Evolutionary conservation across 2,329 filamentous ascomycete genomes (phyloP).

Genomic region (Coniochaeta prunicola): DNA sequence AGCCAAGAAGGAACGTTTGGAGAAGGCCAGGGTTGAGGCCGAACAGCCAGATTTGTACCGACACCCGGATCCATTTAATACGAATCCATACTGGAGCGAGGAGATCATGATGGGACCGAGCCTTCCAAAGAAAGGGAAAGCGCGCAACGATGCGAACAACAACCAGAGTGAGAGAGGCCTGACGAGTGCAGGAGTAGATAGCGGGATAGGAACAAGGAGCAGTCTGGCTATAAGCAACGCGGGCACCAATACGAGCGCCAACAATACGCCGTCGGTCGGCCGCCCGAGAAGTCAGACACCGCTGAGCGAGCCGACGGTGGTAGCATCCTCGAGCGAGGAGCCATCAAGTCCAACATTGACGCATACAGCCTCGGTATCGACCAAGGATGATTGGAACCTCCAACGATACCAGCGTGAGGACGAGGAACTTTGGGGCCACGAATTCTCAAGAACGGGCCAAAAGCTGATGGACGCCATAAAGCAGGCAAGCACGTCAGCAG

Average conservation of each 20-base stretch:
- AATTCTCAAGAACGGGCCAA: constrained; percentile 45
- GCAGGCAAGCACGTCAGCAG: constrained; percentile 50
- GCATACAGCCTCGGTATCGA: constrained; percentile 25
- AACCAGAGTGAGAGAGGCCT: constrained; percentile 53
- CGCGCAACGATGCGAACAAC: constrained; percentile 36
- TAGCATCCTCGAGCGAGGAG: constrained; percentile 33
- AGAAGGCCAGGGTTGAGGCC: constrained; percentile 56
- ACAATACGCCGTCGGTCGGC: constrained; percentile 5
- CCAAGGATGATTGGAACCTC: constrained; percentile 62
- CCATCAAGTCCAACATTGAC: constrained; percentile 30
- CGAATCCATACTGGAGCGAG: constrained; percentile 82
- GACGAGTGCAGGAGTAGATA: constrained; percentile 50
- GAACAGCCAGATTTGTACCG: constrained; percentile 68
- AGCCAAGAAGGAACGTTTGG: constrained; percentile 59
- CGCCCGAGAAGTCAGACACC: constrained; percentile 6
- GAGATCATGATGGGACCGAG: constrained; percentile 79
- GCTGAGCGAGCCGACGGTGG: constrained; percentile 34
- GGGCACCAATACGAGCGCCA: constrained; percentile 19
- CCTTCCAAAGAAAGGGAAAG: constrained; percentile 53
- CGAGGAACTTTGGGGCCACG: constrained; percentile 75
- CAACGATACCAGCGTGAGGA: constrained; percentile 81
- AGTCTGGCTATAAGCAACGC: constrained; percentile 26
- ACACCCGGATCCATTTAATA: constrained; percentile 76
- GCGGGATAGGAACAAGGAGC: constrained; percentile 30
- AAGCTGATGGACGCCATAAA: constrained; percentile 51